Base-by-base conservation (phyloP, 1,284 basidiomycete genomes). In the Cryptococcus hybrid region DNA sequence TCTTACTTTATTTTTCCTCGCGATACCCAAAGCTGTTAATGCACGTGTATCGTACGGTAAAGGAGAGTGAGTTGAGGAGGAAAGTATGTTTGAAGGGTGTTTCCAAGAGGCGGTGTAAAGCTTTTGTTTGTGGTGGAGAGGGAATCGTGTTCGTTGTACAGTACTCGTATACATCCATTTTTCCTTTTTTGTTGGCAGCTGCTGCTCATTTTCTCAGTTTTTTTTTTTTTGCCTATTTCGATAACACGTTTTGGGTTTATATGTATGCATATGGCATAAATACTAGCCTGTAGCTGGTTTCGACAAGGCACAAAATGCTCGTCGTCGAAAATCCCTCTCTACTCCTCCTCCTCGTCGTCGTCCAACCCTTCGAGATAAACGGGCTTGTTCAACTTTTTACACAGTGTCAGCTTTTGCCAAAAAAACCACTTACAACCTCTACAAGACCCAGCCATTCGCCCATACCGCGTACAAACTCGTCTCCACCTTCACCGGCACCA, bases 11-110 rank as follows among this genome's bases (percentile, higher is more conserved):
- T 78, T 99, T 98, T 74, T 96, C 92, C 0, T 82, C 85, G 44
- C 86, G 92, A n/a, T 99, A 89, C 79, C 95, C 95, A 4, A 81
- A 79, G 40, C 82, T 99, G 15, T 93, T 99, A 82, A 79, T 97
- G 61, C 94, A 98, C 74, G 93, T 98, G 40, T 88, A 97, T 71
- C 75, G 81, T 30, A 90, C 93, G 62, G 82, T 99, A 15, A 63
- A 62, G 7, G 80, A 83, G 49, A 88, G 86, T 5, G 78, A 84
- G 35, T 79, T 93, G 38, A 81, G 84, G 80, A 81, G 60, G 92
- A 94, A 77, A 85, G 88, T 30, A 89, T 93, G 87, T 93, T 93
- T 80, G 85, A 85, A 68, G 80, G 83, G 37, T 94, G 93, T 77
- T 93, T 91, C 69, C 86, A 89, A 60, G 64, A 72, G 45, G 44